Conservation (phyloP, 768 basidiomycete genomes). For the Lanmaoa pseudosensibilis region DNA sequence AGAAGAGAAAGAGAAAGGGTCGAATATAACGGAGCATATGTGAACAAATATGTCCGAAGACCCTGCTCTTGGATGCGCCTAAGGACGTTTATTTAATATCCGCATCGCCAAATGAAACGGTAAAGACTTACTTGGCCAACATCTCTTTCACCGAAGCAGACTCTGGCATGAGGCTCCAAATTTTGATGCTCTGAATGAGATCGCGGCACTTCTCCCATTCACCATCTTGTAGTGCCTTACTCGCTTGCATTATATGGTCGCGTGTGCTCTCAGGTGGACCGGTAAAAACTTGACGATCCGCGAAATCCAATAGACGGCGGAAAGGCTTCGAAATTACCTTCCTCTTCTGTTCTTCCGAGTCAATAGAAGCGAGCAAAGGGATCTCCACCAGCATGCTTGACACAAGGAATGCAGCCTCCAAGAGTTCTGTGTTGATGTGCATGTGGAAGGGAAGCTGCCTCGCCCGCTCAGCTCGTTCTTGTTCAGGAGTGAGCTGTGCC, state of each 20-base stretch:
- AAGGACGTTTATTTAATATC: conserved; percentile 9
- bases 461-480: conserved; percentile 95
- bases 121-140: conserved; percentile 73
- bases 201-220: conserved; percentile 97
- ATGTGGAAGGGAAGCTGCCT: conserved; percentile 98
- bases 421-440: conserved; percentile 97
- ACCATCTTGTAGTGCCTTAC: conserved; percentile 92
- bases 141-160: conserved; percentile 86
- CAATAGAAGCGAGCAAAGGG: conserved; percentile 89
- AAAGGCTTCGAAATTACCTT: conserved; percentile 97
- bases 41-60: conserved; percentile 94
- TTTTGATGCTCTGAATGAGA: conserved; percentile 93
- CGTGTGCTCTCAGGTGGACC: conserved; percentile 98
- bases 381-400: conserved; percentile 99
- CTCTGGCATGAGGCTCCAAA: conserved; percentile 97
- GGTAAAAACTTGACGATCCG: conserved; percentile 96
- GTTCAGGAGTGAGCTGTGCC: conserved; percentile 78
- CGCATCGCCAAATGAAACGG: background rate
- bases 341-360: conserved; percentile 90
- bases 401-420: conserved; percentile 96
- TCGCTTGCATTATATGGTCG: conserved; percentile 99
- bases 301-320: conserved; percentile 91
- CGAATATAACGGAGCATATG: conserved; percentile 89
- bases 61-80: conserved; percentile 99
- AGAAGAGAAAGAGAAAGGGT: conserved; percentile 87